These are phyloP conservation scores for Rhizophora apiculata DNA, from an alignment of 345 rosid genomes.

Conservation along the genomic window DNA sequence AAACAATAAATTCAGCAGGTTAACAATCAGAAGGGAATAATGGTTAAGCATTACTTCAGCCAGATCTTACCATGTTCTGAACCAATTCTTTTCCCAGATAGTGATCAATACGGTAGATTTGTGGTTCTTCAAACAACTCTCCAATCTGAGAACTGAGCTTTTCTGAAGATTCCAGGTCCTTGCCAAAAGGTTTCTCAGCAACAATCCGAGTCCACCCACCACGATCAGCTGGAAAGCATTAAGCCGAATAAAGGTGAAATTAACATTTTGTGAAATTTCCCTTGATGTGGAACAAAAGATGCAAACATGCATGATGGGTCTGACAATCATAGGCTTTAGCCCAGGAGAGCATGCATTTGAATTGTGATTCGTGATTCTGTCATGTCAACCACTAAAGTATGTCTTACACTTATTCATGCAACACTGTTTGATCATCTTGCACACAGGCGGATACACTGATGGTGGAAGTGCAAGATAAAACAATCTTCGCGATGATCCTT, in stretches of 20 bases:
- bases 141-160: constrained; percentile 83
- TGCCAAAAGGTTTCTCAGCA: constrained; percentile 97
- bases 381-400: background rate
- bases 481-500: constrained; percentile 81
- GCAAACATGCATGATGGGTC: constrained; percentile 2
- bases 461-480: constrained; percentile 98
- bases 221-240: constrained; percentile 58
- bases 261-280: background rate
- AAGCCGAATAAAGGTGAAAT: background rate
- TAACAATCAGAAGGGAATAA: constrained; percentile 13
- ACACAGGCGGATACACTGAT: constrained; percentile 86
- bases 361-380: background rate
- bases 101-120: constrained; percentile 93
- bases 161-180: constrained; percentile 83
- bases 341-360: background rate
- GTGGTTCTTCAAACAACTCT: constrained; percentile 81
- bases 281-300: background rate
- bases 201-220: constrained; percentile 97
- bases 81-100: constrained; percentile 96
- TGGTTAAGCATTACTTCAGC: constrained; percentile 4
- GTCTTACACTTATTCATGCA: constrained; percentile 90
- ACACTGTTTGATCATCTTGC: constrained; percentile 77
- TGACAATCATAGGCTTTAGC: background rate
- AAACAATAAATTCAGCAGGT: constrained; percentile 20
- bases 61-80: constrained; percentile 77